Base-by-base conservation (phyloP, 31 red algal species). In the Asparagopsis taxiformis region DNA sequence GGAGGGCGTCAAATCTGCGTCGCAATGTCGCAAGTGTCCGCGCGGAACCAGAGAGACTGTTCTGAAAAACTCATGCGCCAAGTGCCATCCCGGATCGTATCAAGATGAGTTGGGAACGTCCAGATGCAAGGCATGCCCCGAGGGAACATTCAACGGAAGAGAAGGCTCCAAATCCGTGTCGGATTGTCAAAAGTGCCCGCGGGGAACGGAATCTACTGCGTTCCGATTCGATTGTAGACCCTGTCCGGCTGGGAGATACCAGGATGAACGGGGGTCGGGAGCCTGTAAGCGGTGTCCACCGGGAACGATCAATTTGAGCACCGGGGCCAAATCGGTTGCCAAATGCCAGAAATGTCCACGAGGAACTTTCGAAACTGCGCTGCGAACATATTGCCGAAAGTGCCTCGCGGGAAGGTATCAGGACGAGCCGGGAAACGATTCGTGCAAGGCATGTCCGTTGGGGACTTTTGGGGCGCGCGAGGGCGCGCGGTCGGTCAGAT, bases 81-180 rank as follows among this genome's bases (percentile, higher is more conserved):
- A 48, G 21, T 81, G 77, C 64, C 37, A 30, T 8, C 53, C 53
- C 11, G 77, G 77, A 11, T 48, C 51, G 3, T 81, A 63, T 28
- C 63, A 65, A 30, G 26, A 65, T 30, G 51, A 37, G 1, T 32
- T 25, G 8, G 64, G 77, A 2, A 38, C 62, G 5, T 1, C 3
- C 19, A 59, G 31, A 41, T 81, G 77, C 34, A 65, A 69, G 39
- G 31, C 64, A n/a, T 81, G 77, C 2, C 77, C 77, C 22, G 19
- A 21, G 13, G 77, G 77, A 3, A 70, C 77, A 3, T 81, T 81
- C 48, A 70, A 10, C 17, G 21, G 23, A 10, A 10, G 22, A 21
- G 0, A 20, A 15, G 55, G 55, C 10, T 23, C 23, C 17, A 59
- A 13, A 23, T 10, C 17, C 23, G 55, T 24, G 15, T 19, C 59